Percentiles rank a stretch among this genome's conserved stretches.
Conservation (phyloP, 352 stramenopile genomes). For the Globisporangium carolinianum region DNA sequence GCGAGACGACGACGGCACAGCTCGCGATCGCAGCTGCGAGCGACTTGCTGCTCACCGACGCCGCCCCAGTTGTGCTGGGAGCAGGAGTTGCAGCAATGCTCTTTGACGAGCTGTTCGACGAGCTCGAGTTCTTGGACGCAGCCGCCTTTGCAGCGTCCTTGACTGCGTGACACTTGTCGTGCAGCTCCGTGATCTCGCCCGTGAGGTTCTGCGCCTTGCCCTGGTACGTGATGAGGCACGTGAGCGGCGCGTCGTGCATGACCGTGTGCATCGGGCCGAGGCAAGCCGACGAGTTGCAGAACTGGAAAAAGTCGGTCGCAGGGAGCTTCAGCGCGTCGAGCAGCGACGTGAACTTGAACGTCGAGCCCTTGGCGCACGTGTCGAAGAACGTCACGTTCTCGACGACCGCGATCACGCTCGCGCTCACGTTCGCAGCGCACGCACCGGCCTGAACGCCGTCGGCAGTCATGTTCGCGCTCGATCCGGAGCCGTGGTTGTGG, state of each 20-base stretch:
- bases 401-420: slow-evolving; percentile 26
- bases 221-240: slow-evolving; percentile 41
- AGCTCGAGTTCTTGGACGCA: neutral
- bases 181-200: slow-evolving; percentile 29
- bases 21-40: slow-evolving; percentile 1
- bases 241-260: slow-evolving; percentile 23
- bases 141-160: slow-evolving; percentile 9
- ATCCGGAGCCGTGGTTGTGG: slow-evolving; percentile 1
- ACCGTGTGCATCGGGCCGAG: slow-evolving; percentile 51
- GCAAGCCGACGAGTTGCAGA: slow-evolving; percentile 49
- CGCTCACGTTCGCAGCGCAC: slow-evolving; percentile 29
- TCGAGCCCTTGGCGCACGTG: slow-evolving; percentile 36
- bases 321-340: slow-evolving; percentile 47
- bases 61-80: neutral
- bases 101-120: neutral
- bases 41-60: slow-evolving; percentile 7
- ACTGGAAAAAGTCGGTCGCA: slow-evolving; percentile 32
- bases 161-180: slow-evolving; percentile 40
- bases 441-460: slow-evolving; percentile 3
- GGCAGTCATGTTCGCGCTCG: neutral
- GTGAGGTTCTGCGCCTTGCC: slow-evolving; percentile 33
- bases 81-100: neutral
- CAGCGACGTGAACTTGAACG: slow-evolving; percentile 37
- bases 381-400: slow-evolving; percentile 46
- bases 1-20: slow-evolving; percentile 1